Base-by-base conservation (phyloP, 768 basidiomycete genomes). In the Wakefieldia striispora region DNA sequence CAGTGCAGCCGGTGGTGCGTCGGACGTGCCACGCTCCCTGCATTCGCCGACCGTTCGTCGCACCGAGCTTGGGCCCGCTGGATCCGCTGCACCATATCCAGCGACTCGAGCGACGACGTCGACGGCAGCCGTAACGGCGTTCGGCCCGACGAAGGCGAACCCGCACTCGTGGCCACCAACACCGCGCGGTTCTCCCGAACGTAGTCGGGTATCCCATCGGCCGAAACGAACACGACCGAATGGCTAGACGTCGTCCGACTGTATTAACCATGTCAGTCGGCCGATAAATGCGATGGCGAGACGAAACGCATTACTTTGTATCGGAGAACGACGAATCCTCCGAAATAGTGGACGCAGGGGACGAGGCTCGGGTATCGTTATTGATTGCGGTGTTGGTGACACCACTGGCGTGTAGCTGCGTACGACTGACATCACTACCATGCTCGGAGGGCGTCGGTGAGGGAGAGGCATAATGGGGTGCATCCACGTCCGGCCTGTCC, bases 1-100 rank as follows among this genome's bases (percentile, higher is more conserved):
- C 80, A 83, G 40, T 81, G 75, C 42, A 80, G 58, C 6, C 61
- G 58, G 37, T 58, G 58, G 37, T 58, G 48, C 24, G 40, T 37
- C 51, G 17, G 29, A 2, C 17, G 36, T 43, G 31, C 43, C 10
- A 31, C 42, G 7, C 37, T 27, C 4, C 39, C 10, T 6, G 11
- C 16, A 23, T 29, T 17, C 19, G n/a, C 13, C 33, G 9, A 8
- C 12, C 42, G 43, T 34, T 34, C 27, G 21, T 36, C 44, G 20
- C 8, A 46, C 12, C 3, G 12, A 24, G 24, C 6, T 8, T 34
- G 2, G 2, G 7, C 16, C 33, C 33, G 33, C 14, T 16, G 33
- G 33, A 33, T 33, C 33, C 33, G 33, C 33, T 33, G 33, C 3
- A n/a, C 6, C 29, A 47, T 27, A 7, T 45, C 58, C 13, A 59